Percentiles rank a stretch among this genome's conserved stretches.
Evolutionary conservation across 2,329 filamentous ascomycete genomes (phyloP).

Genomic region (Apiospora phragmitis): DNA sequence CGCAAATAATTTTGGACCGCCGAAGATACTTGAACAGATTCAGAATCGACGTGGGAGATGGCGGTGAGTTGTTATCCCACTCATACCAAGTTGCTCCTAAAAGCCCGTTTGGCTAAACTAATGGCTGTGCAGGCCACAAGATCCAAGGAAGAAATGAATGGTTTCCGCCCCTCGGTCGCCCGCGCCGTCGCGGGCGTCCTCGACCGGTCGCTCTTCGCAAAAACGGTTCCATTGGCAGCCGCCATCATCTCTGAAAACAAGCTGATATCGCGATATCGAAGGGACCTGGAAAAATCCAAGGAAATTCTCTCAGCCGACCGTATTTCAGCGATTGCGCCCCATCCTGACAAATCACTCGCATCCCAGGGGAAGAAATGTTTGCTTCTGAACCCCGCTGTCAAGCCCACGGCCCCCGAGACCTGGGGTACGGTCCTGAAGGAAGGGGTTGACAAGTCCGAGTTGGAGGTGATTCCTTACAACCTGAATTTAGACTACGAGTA

Average conservation of each 20-base stretch:
- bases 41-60: background rate
- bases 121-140: background rate
- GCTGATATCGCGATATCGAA: conserved; percentile 72
- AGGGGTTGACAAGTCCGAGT: conserved; percentile 65
- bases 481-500: conserved; percentile 79
- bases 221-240: conserved; percentile 73
- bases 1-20: background rate
- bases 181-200: conserved; percentile 73
- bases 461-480: conserved; percentile 74
- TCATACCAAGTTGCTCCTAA: background rate
- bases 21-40: background rate
- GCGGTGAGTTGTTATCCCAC: background rate
- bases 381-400: conserved; percentile 58
- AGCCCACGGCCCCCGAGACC: conserved; percentile 63
- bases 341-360: conserved; percentile 58
- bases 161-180: conserved; percentile 78
- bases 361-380: conserved; percentile 61
- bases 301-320: conserved; percentile 68
- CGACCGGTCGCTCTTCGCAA: conserved; percentile 81
- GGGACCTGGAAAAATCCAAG: conserved; percentile 61
- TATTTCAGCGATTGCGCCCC: conserved; percentile 61
- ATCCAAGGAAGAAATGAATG: conserved; percentile 37
- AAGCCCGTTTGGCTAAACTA: background rate
- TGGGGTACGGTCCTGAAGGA: conserved; percentile 73
- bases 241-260: conserved; percentile 75